A percentile compares a stretch with the other conserved stretches of the same genome.
Evolutionary conservation across 805 yeast species (phyloP).

Genomic region (Komagataella pseudopastoris): DNA sequence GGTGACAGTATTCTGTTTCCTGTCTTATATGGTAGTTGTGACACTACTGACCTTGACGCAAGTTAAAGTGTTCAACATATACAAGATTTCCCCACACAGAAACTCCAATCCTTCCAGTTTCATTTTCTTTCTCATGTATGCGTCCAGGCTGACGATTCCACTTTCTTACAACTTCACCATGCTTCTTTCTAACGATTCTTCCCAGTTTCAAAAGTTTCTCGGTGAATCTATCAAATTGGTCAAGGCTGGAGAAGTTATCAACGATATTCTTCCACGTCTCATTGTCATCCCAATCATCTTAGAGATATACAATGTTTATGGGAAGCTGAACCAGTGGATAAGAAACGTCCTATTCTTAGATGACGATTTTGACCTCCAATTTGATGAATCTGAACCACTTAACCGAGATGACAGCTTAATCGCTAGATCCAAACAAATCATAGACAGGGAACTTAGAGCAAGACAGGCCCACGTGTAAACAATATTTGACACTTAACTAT

Average conservation of each 20-base stretch:
- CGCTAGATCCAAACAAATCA: background rate
- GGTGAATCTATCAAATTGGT: constrained; percentile 68
- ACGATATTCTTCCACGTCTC: constrained; percentile 65
- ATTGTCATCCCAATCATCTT: constrained; percentile 47
- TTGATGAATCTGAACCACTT: constrained; percentile 3
- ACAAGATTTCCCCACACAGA: constrained; percentile 52
- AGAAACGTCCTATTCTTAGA: constrained; percentile 16
- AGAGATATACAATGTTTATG: constrained; percentile 46
- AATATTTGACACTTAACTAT: too few relatives aligned
- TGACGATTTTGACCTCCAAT: constrained; percentile 13
- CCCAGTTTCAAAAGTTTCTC: constrained; percentile 57
- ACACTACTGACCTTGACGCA: constrained; percentile 54
- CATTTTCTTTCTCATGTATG: constrained; percentile 67
- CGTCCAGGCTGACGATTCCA: constrained; percentile 74
- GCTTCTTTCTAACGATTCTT: constrained; percentile 29
- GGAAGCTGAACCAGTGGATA: constrained; percentile 29
- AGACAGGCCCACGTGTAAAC: background rate
- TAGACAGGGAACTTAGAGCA: background rate
- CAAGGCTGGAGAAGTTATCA: constrained; percentile 57
- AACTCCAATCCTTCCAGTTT: constrained; percentile 65
- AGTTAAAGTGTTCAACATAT: constrained; percentile 60
- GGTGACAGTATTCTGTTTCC: constrained; percentile 16
- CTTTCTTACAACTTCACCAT: constrained; percentile 68
- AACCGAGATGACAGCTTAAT: background rate
- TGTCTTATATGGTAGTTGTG: constrained; percentile 54